Conservation (phyloP, 75 land plant genomes). For the Pinus taeda region DNA sequence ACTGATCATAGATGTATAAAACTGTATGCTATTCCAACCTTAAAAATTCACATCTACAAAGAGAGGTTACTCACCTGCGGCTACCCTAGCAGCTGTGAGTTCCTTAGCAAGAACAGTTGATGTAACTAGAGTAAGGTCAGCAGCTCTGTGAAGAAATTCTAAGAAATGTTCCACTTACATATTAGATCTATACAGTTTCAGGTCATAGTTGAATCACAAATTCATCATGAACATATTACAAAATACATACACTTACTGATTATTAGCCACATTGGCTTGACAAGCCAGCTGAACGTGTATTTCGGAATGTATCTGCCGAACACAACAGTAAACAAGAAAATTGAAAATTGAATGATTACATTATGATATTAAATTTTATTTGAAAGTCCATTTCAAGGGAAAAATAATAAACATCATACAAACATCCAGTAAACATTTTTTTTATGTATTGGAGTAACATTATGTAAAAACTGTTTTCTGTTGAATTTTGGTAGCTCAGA, state of each 20-base stretch:
- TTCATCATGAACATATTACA: background rate
- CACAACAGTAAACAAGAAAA: background rate
- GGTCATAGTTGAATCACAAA: slow-evolving; percentile 5
- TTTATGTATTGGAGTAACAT: background rate
- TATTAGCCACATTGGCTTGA: slow-evolving; percentile 96
- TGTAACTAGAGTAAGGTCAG: slow-evolving; percentile 96
- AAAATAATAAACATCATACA: slow-evolving; percentile 3
- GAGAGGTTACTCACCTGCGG: slow-evolving; percentile 58
- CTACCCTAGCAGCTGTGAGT: slow-evolving; percentile 77
- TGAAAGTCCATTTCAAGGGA: background rate
- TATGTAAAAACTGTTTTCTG: background rate
- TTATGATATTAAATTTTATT: background rate
- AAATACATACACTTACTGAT: slow-evolving; percentile 62
- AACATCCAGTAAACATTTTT: background rate
- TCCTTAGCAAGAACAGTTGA: slow-evolving; percentile 87
- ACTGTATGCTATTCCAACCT: background rate
- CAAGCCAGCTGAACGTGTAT: slow-evolving; percentile 99
- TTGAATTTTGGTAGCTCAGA: too few relatives aligned
- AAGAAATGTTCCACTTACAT: background rate
- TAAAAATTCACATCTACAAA: background rate
- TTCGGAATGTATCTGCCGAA: slow-evolving; percentile 93
- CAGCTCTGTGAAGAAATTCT: slow-evolving; percentile 98
- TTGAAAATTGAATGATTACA: background rate
- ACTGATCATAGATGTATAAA: background rate
- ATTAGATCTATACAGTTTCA: background rate